Conservation (phyloP, 176 grass and related monocot genomes). For the Rhynchospora tenuis region DNA sequence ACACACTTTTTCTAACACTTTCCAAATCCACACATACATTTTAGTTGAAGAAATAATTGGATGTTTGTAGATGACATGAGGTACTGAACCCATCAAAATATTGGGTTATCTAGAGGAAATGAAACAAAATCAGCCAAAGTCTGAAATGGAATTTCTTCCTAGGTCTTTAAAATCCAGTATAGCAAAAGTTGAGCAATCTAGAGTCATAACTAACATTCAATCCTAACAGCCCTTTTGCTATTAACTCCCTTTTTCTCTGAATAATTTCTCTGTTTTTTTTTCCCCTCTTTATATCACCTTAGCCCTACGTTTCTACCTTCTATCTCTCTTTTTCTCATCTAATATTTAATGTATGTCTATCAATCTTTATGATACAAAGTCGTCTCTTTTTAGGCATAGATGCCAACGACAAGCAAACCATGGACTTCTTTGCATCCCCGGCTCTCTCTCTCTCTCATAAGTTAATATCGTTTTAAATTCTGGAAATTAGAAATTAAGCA, state of each 20-base stretch:
- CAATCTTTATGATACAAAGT: slow-evolving; percentile 12
- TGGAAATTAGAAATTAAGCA: background rate
- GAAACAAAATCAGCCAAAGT: background rate
- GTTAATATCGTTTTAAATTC: background rate
- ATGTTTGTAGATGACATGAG: background rate
- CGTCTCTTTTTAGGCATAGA: slow-evolving; percentile 35
- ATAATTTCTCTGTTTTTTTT: slow-evolving; percentile 60
- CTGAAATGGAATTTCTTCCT: background rate
- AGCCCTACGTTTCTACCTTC: background rate
- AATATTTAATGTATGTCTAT: background rate
- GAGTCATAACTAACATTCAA: slow-evolving; percentile 82
- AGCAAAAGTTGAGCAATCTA: background rate
- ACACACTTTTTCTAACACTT: too few relatives aligned
- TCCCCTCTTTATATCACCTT: slow-evolving; percentile 56
- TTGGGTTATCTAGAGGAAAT: background rate
- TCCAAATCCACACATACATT: background rate
- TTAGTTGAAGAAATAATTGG: background rate
- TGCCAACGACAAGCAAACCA: slow-evolving; percentile 30
- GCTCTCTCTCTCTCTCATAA: slow-evolving; percentile 82
- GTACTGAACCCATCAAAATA: background rate
- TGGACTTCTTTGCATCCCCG: slow-evolving; percentile 71
- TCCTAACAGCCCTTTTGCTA: slow-evolving; percentile 47
- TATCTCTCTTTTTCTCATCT: background rate
- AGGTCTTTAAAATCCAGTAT: background rate
- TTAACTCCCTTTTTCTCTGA: slow-evolving; percentile 14